Conservation (phyloP, 306 rosid species). For the Pterocarpus macrocarpus region DNA sequence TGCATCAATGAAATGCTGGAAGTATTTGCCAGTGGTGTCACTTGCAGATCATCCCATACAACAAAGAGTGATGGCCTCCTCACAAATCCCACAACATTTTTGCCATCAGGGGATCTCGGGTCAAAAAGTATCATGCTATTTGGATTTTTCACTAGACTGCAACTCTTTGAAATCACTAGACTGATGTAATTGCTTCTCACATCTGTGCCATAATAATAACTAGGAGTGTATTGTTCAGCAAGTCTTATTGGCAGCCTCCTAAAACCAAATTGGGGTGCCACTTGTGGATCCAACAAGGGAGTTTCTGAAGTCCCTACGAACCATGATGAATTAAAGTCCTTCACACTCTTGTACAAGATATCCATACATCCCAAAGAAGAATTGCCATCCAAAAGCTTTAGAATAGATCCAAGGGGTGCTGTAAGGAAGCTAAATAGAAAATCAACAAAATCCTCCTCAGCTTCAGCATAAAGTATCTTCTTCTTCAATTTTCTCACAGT, state of each 20-base stretch:
- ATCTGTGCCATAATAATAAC: conserved; percentile 43
- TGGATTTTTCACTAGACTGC: background rate
- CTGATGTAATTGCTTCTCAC: background rate
- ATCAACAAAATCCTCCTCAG: conserved; percentile 16
- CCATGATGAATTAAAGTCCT: conserved; percentile 24
- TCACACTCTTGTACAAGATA: conserved; percentile 49
- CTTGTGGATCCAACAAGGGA: conserved; percentile 12
- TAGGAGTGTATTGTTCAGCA: conserved; percentile 10
- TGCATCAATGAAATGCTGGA: conserved; percentile 47
- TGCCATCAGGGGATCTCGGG: conserved; percentile 40
- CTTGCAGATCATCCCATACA: conserved; percentile 50
- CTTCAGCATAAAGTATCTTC: conserved; percentile 41
- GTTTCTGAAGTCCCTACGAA: background rate
- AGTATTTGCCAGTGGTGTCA: conserved; percentile 31
- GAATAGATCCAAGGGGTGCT: conserved; percentile 27
- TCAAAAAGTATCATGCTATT: conserved; percentile 32
- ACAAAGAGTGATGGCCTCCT: conserved; percentile 47
- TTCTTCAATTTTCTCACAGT: conserved; percentile 38
- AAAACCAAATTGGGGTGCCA: conserved; percentile 40
- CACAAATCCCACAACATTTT: conserved; percentile 38
- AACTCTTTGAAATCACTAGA: conserved; percentile 26
- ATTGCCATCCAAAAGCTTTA: conserved; percentile 8
- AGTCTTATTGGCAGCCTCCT: conserved; percentile 17
- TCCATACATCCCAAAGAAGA: conserved; percentile 29
- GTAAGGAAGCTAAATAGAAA: conserved; percentile 38